Conservation (phyloP, 2,329 filamentous ascomycete genomes). For the Neofusicoccum sp. region DNA sequence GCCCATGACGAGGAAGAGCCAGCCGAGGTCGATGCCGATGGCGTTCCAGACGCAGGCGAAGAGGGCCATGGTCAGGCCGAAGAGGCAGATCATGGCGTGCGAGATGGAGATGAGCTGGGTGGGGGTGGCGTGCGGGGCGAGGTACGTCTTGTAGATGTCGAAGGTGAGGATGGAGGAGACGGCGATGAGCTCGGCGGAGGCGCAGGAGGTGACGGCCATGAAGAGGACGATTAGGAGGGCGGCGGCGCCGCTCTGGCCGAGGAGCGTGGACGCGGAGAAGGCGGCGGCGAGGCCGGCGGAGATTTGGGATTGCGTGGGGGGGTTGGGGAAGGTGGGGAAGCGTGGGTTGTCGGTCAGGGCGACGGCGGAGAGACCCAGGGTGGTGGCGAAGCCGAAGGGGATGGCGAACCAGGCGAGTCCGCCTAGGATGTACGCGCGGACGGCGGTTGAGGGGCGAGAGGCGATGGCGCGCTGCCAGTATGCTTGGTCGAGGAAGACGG, state of each 20-base stretch:
- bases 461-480: slow-evolving; percentile 56
- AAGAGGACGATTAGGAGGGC: slow-evolving; percentile 39
- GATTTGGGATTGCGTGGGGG: slow-evolving; percentile 32
- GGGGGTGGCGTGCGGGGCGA: slow-evolving; percentile 48
- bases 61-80: slow-evolving; percentile 50
- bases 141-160: slow-evolving; percentile 54
- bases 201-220: slow-evolving; percentile 48
- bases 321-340: slow-evolving; percentile 55
- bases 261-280: slow-evolving; percentile 39
- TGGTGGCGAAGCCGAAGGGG: slow-evolving; percentile 53
- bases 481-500: slow-evolving; percentile 41
- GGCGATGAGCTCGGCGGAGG: slow-evolving; percentile 54
- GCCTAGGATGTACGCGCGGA: slow-evolving; percentile 53
- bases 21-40: slow-evolving; percentile 53
- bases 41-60: slow-evolving; percentile 52
- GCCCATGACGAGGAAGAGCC: slow-evolving; percentile 56
- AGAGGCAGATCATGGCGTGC: slow-evolving; percentile 54
- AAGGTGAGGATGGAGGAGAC: slow-evolving; percentile 56
- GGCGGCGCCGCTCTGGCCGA: slow-evolving; percentile 35
- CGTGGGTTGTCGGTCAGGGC: slow-evolving; percentile 48
- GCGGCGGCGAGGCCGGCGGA: slow-evolving; percentile 39
- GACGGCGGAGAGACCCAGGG: slow-evolving; percentile 50
- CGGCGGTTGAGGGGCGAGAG: slow-evolving; percentile 44
- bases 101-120: slow-evolving; percentile 51
- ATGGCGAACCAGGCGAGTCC: slow-evolving; percentile 56